These are phyloP conservation scores for Calendula officinalis DNA, from an alignment of 129 eudicot genomes.

Conservation along the genomic window DNA sequence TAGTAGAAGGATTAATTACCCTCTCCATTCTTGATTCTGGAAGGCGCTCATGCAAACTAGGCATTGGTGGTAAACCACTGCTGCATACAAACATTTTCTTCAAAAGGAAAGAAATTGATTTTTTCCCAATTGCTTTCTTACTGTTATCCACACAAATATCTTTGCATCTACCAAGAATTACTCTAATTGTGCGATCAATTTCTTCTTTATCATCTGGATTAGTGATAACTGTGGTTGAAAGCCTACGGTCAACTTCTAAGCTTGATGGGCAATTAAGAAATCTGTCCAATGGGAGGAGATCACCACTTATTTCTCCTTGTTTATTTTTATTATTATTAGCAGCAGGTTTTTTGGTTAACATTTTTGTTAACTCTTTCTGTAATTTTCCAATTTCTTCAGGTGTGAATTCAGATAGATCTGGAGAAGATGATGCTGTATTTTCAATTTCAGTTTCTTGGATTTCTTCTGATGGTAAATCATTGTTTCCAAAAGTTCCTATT, in stretches of 20 bases:
- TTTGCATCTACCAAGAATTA: slow-evolving; percentile 89
- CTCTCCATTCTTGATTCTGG: slow-evolving; percentile 97
- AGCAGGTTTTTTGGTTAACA: slow-evolving; percentile 63
- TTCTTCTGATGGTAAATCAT: slow-evolving; percentile 33
- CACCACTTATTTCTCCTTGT: slow-evolving; percentile 38
- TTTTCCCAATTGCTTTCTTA: slow-evolving; percentile 65
- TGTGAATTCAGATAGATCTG: slow-evolving; percentile 86
- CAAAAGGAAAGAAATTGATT: slow-evolving; percentile 70
- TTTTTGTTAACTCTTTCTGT: slow-evolving; percentile 67
- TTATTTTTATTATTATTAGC: slow-evolving; percentile 20
- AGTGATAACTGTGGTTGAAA: slow-evolving; percentile 50
- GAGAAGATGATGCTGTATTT: slow-evolving; percentile 48
- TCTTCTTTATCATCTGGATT: slow-evolving; percentile 63
- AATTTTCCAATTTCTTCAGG: slow-evolving; percentile 88
- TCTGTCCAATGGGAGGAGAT: slow-evolving; percentile 91
- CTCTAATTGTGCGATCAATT: slow-evolving; percentile 80
- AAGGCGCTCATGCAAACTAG: slow-evolving; percentile 69
- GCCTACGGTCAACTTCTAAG: slow-evolving; percentile 86
- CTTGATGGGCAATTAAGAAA: slow-evolving; percentile 98
- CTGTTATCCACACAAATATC: slow-evolving; percentile 71
- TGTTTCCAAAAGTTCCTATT: slow-evolving; percentile 89
- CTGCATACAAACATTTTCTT: slow-evolving; percentile 89
- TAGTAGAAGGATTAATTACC: slow-evolving; percentile 36
- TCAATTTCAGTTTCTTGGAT: slow-evolving; percentile 22
- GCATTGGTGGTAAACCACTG: slow-evolving; percentile 73